Evolutionary conservation across 352 stramenopile genomes (phyloP).

Genomic region (Phytophthora ramorum): DNA sequence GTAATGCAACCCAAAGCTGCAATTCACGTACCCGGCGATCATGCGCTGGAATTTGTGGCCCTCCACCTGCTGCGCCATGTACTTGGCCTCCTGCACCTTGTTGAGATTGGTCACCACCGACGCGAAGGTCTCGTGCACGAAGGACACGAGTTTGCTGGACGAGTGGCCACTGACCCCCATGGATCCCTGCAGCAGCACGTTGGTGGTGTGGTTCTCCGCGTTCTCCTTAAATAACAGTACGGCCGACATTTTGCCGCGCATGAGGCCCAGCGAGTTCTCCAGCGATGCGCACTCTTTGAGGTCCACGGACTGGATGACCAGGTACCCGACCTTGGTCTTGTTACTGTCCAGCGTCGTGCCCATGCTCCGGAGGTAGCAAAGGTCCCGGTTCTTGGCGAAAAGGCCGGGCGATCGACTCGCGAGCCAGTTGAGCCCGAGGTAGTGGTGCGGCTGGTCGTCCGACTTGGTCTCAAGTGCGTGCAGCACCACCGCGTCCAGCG

Average conservation of each 20-base stretch:
- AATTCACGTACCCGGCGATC: conserved; percentile 46
- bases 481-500: conserved; percentile 67
- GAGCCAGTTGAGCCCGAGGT: conserved; percentile 77
- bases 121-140: conserved; percentile 67
- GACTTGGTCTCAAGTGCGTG: conserved; percentile 50
- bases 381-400: conserved; percentile 69
- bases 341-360: conserved; percentile 53
- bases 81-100: conserved; percentile 65
- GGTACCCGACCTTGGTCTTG: conserved; percentile 57
- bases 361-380: conserved; percentile 66
- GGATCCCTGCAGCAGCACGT: conserved; percentile 68
- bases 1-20: not conserved
- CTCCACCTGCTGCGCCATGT: conserved; percentile 65
- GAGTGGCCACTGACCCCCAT: conserved; percentile 48
- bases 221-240: conserved; percentile 70
- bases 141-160: conserved; percentile 50
- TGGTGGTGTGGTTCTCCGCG: conserved; percentile 43
- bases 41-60: conserved; percentile 47
- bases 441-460: conserved; percentile 54
- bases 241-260: conserved; percentile 59
- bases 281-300: conserved; percentile 60
- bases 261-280: conserved; percentile 55
- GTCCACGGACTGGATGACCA: conserved; percentile 68
- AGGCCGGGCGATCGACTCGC: conserved; percentile 47
- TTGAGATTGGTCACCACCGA: conserved; percentile 65